Evolutionary conservation across 1,284 basidiomycete genomes (phyloP), one percentile per base, ranked within the genome.

Genomic region (Tetrapyrgos nigripes): DNA sequence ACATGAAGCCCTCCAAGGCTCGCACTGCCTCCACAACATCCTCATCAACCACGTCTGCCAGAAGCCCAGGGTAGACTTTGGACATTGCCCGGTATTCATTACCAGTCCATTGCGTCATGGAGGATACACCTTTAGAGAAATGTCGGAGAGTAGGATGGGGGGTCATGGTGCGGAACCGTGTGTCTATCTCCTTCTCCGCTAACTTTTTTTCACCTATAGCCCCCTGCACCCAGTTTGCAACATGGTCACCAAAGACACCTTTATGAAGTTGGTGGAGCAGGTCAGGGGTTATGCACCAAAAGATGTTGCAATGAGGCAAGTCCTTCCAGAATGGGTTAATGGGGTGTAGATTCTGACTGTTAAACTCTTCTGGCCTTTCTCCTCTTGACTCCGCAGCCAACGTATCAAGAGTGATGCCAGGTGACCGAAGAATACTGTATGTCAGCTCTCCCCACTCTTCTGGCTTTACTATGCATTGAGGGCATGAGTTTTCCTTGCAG

Each of bases 1-100:
- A 66, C 44, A 65, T 66, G 58, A 65, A 66, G 46, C 65, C 65
- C 26, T 64, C 47, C 21, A 62, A 24, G 1, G 63, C 61, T 11
- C 59, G 57, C 8, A 59, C 53, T 9, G 59, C 63, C 5, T 35
- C 5, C 13, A 65, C 19, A 6, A 55, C 62, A 14, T 49, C 45
- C 0, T 40, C 29, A 17, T 53, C 35, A 5, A 51, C 62, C 9
- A 55, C 50, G 17, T 58, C 63, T 6, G 53, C 53, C n/a, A n/a
- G n/a, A n/a, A n/a, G n/a, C n/a, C n/a, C n/a, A n/a, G n/a, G n/a
- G n/a, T n/a, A n/a, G n/a, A n/a, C n/a, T n/a, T n/a, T n/a, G n/a
- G n/a, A n/a, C n/a, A n/a, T n/a, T n/a, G n/a, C n/a, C n/a, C n/a
- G n/a, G n/a, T n/a, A n/a, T n/a, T n/a, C n/a, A n/a, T n/a, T n/a